Base-by-base conservation (phyloP, 2,329 filamentous ascomycete species). In the Fusarium newnesense region DNA sequence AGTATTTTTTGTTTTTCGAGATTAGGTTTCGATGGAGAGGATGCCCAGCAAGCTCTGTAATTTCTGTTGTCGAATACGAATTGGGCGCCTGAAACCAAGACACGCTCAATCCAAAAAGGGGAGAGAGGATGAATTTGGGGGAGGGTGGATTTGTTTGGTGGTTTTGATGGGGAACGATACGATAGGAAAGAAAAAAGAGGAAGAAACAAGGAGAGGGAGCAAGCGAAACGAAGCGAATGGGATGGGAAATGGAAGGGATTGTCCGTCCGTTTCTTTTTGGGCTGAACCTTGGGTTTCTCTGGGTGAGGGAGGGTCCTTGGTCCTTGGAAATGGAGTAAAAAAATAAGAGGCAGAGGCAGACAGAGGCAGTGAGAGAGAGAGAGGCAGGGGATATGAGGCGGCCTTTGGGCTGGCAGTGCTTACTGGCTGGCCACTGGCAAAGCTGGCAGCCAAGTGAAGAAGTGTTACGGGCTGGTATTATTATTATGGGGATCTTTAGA, bases 41-140 rank as follows among this genome's bases (percentile, higher is more conserved):
- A 71, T 75, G 72, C 72, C 72, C 72, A 72, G 72, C 72, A 75
- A 75, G 60, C 71, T 72, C 71, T 50, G 42, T 69, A 47, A 54
- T 43, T 37, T 46, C 42, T 57, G 46, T 59, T 64, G 71, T 72
- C 67, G 71, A 69, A 64, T 66, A 69, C 32, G 36, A 57, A 60
- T 60, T 61, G 58, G 52, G 62, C 56, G 62, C 50, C 39, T 57
- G 42, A 42, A 72, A 69, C 60, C 59, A 65, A 66, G 63, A 75
- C 73, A 64, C 43, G 61, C 67, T 75, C 66, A 75, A 73, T 70
- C 61, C 72, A 46, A 60, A 60, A 64, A 57, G 46, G 69, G 56
- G 58, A 61, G 42, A 50, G 47, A 42, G 49, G 63, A 63, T 60
- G 59, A 18, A 39, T 28, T 32, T 56, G 62, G 44, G 26, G 49